Evolutionary conservation across 768 basidiomycete genomes (phyloP), one percentile per base, ranked within the genome.

Genomic region (Fomitopsis serialis): DNA sequence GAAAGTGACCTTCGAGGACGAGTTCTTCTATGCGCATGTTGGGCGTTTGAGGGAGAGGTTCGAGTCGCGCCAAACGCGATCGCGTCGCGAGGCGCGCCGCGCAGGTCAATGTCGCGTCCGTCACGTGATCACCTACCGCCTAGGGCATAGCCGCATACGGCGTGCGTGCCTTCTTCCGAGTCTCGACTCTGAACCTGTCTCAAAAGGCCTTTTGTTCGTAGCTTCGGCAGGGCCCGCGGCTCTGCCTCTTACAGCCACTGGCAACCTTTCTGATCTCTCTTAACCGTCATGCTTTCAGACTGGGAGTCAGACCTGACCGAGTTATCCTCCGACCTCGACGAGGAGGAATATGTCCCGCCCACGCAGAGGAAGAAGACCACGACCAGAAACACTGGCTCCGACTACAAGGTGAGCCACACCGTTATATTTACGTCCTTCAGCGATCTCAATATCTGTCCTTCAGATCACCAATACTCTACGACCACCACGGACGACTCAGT

Each of bases 1-100:
- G n/a, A 27, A 15, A 42, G 25, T 53, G 68, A 82, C 92, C 93
- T 70, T 98, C 96, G 50, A 98, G 79, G 53, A 98, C 87, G 24
- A 98, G 84, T 64, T 98, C 96, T 66, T 96, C 92, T 59, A 97
- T 94, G 59, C 93, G 77, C 94, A 96, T 96, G 54, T 62, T 42
- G 9, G 44, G 10, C 10, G 46, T 17, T 47, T 15, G 46, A 27
- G 44, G 17, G 44, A 10, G 7, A 8, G 27, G 9, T 29, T 10
- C 8, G 9, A 4, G 46, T 47, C 29, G 46, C 19, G 29, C 19
- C 7, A 13, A 19, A 19, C 25, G 11, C n/a, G 27, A 25, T 23
- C 46, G 46, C 46, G 46, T 4, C 44, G 44, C 44, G 44, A 7
- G 21, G 3, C n/a, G n/a, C n/a, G n/a, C n/a, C n/a, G n/a, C n/a